phyloP scores from a whole-genome alignment of 2,329 filamentous ascomycete species.

The Metarhizium guizhouense region DNA sequence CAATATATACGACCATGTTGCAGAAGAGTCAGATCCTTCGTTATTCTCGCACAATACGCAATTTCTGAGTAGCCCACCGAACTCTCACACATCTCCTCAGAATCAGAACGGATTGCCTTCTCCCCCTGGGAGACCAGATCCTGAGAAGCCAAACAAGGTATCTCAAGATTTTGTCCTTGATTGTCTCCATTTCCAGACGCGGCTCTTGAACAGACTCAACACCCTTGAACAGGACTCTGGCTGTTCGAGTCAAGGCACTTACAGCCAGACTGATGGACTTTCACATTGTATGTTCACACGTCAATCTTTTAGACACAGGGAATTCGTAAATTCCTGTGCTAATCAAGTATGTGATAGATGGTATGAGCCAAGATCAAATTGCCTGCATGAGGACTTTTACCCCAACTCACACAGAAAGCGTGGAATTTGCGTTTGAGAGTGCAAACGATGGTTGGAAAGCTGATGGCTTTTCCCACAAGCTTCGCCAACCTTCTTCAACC shows the following conservation, averaged over 20 bases:
- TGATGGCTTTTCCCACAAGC: conserved; percentile 7
- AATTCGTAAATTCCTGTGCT: background rate
- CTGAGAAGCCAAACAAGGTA: conserved; percentile 7
- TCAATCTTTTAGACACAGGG: background rate
- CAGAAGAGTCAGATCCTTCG: conserved; percentile 6
- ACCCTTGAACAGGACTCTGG: conserved; percentile 10
- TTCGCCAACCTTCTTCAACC: conserved; percentile 5
- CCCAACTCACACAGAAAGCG: conserved; percentile 7
- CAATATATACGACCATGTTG: conserved; percentile 8
- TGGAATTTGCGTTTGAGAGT: conserved; percentile 14
- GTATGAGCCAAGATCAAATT: conserved; percentile 9
- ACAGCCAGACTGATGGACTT: background rate
- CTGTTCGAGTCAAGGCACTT: conserved; percentile 2
- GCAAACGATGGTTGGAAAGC: conserved; percentile 11
- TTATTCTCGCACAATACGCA: conserved; percentile 8
- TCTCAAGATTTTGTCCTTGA: conserved; percentile 16
- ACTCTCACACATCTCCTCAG: conserved; percentile 10
- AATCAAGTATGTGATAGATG: conserved; percentile 1
- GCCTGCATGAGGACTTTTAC: conserved; percentile 9
- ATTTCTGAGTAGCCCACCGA: conserved; percentile 12
- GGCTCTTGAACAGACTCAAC: conserved; percentile 14
- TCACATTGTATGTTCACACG: conserved; percentile 3
- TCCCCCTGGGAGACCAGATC: conserved; percentile 6
- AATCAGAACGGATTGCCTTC: conserved; percentile 10
- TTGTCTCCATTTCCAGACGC: conserved; percentile 16